These are phyloP conservation scores for Kurtzmaniella quercitrusa DNA, from an alignment of 1,139 yeast species.

Conservation along the genomic window DNA sequence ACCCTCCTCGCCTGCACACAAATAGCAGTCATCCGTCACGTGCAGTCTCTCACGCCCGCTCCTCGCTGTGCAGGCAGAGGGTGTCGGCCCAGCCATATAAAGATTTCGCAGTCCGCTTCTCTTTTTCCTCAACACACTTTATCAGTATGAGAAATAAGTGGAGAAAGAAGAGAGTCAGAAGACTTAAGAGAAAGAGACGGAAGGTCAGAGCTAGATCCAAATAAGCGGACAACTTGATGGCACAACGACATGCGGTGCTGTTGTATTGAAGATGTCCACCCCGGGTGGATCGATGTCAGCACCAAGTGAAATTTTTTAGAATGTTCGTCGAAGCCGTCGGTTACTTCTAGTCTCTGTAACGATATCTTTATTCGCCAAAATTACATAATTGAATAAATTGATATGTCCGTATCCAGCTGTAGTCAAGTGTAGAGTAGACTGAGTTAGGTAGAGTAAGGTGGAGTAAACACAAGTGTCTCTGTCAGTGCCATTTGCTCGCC, in stretches of 20 bases:
- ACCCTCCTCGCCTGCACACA: background rate
- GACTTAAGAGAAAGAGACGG: constrained; percentile 99
- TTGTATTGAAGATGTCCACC: too few species aligned
- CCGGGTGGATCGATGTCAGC: background rate
- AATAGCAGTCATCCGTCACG: constrained; percentile 1
- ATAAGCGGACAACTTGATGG: constrained; percentile 56
- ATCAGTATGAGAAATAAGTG: constrained; percentile 82
- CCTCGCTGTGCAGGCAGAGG: constrained; percentile 5
- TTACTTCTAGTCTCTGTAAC: constrained; percentile 2
- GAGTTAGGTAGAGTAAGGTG: too few species aligned
- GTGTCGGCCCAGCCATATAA: constrained; percentile 6
- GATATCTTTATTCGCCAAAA: background rate
- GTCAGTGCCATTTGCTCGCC: too few species aligned
- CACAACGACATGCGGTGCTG: background rate
- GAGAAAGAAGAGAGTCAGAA: constrained; percentile 99
- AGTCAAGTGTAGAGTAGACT: background rate
- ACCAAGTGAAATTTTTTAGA: background rate
- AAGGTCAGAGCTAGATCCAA: constrained; percentile 99
- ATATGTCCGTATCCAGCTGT: background rate
- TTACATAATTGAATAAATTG: constrained; percentile 1
- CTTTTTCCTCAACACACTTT: constrained; percentile 20
- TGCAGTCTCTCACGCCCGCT: constrained; percentile 4
- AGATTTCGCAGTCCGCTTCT: constrained; percentile 9
- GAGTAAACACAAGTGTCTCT: too few species aligned
- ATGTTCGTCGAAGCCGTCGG: background rate